Conservation (phyloP, 192 early-diverging fungal species). For the Backusella tarrabulga region DNA sequence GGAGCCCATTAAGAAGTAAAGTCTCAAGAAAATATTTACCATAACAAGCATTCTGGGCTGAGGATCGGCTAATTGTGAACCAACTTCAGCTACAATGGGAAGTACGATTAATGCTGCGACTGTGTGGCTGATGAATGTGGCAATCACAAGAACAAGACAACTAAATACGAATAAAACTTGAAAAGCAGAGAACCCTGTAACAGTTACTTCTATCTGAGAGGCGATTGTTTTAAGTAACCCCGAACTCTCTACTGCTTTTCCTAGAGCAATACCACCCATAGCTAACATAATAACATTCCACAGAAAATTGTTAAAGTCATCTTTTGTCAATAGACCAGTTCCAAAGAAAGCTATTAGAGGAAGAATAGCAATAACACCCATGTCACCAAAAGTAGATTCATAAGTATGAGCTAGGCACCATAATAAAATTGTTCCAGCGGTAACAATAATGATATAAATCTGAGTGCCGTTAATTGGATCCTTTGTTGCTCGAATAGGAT, state of each 20-base stretch:
- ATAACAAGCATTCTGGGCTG: constrained; percentile 80
- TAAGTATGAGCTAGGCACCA: constrained; percentile 87
- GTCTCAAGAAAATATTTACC: constrained; percentile 38
- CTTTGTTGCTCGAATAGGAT: constrained; percentile 55
- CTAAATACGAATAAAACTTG: constrained; percentile 75
- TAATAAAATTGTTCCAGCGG: constrained; percentile 71
- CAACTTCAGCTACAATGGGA: constrained; percentile 89
- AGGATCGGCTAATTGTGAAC: constrained; percentile 71
- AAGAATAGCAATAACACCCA: constrained; percentile 92
- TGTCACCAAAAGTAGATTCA: constrained; percentile 82
- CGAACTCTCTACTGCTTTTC: constrained; percentile 85
- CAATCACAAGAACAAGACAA: constrained; percentile 74
- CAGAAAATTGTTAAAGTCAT: constrained; percentile 94
- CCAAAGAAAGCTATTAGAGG: constrained; percentile 92
- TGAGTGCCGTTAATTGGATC: constrained; percentile 60
- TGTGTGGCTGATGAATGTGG: constrained; percentile 94
- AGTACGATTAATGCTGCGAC: constrained; percentile 93
- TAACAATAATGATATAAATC: constrained; percentile 74
- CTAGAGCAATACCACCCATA: constrained; percentile 95
- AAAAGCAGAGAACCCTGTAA: constrained; percentile 69
- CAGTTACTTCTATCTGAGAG: constrained; percentile 54
- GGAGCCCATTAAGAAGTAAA: not conserved
- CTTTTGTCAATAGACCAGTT: constrained; percentile 88
- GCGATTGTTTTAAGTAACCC: constrained; percentile 84
- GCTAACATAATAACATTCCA: constrained; percentile 90